Evolutionary conservation across 768 basidiomycete genomes (phyloP), one percentile per base, ranked within the genome.

Genomic region (Termitomyces sp.): DNA sequence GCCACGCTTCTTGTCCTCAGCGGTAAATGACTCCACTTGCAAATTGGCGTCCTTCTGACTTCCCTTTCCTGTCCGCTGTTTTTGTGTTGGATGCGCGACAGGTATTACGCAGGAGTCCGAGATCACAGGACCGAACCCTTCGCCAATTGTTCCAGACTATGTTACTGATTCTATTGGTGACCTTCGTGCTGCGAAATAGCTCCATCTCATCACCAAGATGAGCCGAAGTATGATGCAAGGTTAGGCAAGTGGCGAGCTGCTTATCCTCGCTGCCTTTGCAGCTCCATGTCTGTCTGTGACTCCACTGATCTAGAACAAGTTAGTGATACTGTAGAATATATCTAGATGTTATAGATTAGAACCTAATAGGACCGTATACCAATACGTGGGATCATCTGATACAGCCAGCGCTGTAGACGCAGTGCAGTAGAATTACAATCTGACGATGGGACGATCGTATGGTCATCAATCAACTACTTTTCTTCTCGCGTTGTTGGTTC

Each of bases 1-100:
- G 71, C 88, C 17, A 98, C 96, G 0, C 77, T 98, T 56, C 85
- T 98, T 41, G 96, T 98, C 55, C 74, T 98, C 63, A 95, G 92
- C n/a, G 95, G 94, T 90, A 67, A 61, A 11, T 38, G 25, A 71
- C 40, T 53, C 23, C 42, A 21, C 19, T 44, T 12, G 23, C 21
- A 14, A 27, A 56, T 56, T 42, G 43, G 25, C 56, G 42, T n/a
- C 35, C 31, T 25, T 50, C 32, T 41, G 31, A 49, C 29, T 47
- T 51, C 37, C 16, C 14, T 51, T 17, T 46, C 41, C 21, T 56
- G 46, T 50, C 17, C 35, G n/a, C 16, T 31, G 53, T 35, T 49
- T 49, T 44, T 27, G 23, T 31, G 56, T 37, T 56, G 23, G 17
- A n/a, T 56, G 50, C 31, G 40, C 14, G 46, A 12, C 49, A 95